Percentiles rank a stretch among this genome's conserved stretches.
Conservation (phyloP, 2,329 filamentous ascomycete species). For the Penicillium decumbens region DNA sequence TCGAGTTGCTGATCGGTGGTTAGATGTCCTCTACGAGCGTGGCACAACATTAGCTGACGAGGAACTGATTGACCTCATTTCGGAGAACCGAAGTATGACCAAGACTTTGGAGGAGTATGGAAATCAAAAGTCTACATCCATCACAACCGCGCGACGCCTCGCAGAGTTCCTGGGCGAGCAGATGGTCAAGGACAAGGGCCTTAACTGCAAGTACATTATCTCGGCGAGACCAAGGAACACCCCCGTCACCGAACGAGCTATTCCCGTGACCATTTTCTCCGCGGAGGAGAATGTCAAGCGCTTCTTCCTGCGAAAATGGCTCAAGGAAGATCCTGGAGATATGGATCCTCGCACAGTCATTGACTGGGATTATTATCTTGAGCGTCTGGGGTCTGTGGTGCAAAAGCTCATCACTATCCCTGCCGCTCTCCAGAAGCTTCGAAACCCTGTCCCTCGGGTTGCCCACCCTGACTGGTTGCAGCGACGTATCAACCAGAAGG, state of each 20-base stretch:
- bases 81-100: slow-evolving; percentile 95
- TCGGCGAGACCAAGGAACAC: slow-evolving; percentile 79
- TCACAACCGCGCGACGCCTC: slow-evolving; percentile 90
- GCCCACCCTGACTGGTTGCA: slow-evolving; percentile 96
- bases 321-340: slow-evolving; percentile 85
- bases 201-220: slow-evolving; percentile 99
- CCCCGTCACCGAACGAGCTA: slow-evolving; percentile 87
- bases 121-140: slow-evolving; percentile 94
- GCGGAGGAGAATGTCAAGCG: slow-evolving; percentile 84
- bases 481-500: slow-evolving; percentile 85
- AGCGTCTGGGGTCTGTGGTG: slow-evolving; percentile 92
- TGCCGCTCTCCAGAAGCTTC: slow-evolving; percentile 87
- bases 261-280: slow-evolving; percentile 96
- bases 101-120: slow-evolving; percentile 98
- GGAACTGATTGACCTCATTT: slow-evolving; percentile 98
- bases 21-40: slow-evolving; percentile 87
- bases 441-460: slow-evolving; percentile 90
- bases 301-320: slow-evolving; percentile 87
- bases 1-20: slow-evolving; percentile 91
- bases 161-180: slow-evolving; percentile 96
- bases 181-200: slow-evolving; percentile 98
- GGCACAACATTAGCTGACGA: slow-evolving; percentile 89
- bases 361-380: slow-evolving; percentile 96
- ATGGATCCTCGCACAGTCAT: slow-evolving; percentile 86
- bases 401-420: slow-evolving; percentile 99